Evolutionary conservation across 176 grass and related monocot genomes (phyloP), one percentile per base, ranked within the genome.

Genomic region (Tuctoria greenei): DNA sequence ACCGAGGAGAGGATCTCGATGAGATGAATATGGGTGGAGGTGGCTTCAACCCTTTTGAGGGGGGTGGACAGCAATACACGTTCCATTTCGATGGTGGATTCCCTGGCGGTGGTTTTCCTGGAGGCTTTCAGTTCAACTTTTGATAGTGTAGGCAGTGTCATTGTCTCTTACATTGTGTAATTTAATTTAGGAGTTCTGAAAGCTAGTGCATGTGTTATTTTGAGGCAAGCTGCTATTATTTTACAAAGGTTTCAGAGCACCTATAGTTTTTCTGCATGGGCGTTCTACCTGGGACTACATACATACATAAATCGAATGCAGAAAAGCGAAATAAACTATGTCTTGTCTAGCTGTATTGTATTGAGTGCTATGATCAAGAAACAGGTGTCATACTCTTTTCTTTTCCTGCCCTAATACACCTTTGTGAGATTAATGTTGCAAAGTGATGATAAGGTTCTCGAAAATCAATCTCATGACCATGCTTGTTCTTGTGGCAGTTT

Each of bases 51-150:
- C 93, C 93, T 34, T 93, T 93, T 43, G 93, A 74, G 1, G 85
- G 86, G 12, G 85, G 85, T 10, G 79, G 79, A 26, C 94, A 93
- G 85, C 90, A 87, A 28, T 93, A 87, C 57, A 85, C 83, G 35
- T 97, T 93, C 78, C 94, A 93, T 56, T 93, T 83, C 1, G 88
- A 93, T 3, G 94, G 88, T 40, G 93, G 93, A 47, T 91, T 91
- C 36, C 86, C 71, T 0, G 90, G 88, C 10, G 92, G 92, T 26
- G 87, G 87, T 54, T 90, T 92, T 64, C 78, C 86, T 14, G 90
- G 90, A 70, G 90, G 90, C 4, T 92, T 92, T 67, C 74, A 89
- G 81, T 91, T 88, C 39, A 83, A 88, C 63, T 92, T 92, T 50
- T 83, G 76, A 54, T 83, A 54, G 18, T 9, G 16, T 41, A 54